phyloP scores from a whole-genome alignment of 208 protist species.

The Leishmania mexicana region DNA sequence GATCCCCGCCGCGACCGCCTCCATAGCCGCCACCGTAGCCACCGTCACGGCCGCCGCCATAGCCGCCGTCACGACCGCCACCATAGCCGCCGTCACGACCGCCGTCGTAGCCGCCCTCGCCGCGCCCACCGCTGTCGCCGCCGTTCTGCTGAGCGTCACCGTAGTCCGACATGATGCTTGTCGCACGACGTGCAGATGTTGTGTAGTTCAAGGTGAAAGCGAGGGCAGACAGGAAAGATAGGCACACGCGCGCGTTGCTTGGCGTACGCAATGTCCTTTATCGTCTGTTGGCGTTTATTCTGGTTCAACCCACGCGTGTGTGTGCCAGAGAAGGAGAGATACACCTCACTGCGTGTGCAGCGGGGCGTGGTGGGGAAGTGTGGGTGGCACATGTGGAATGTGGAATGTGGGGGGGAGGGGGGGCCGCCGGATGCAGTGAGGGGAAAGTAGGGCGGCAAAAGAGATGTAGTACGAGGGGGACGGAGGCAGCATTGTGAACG shows the following conservation, averaged over 20 bases:
- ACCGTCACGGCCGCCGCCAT: constrained; percentile 19
- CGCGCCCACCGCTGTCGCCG: constrained; percentile 3
- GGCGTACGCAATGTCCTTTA: background rate
- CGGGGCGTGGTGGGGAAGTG: background rate
- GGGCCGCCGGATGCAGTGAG: background rate
- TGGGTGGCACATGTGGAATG: too few species aligned
- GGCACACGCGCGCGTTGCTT: background rate
- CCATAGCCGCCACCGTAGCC: constrained; percentile 16
- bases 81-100: constrained; percentile 2
- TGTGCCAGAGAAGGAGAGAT: background rate
- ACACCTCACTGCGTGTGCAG: background rate
- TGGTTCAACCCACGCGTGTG: background rate
- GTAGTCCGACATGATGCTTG: constrained; percentile 28
- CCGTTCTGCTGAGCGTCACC: constrained; percentile 14
- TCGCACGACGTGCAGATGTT: background rate
- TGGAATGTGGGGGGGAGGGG: too few species aligned
- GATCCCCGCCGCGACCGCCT: background rate
- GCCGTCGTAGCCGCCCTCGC: background rate
- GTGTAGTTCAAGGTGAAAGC: background rate
- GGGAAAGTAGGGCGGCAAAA: background rate
- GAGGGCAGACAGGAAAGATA: background rate
- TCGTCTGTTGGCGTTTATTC: background rate
- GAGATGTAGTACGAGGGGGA: background rate
- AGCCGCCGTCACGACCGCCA: constrained; percentile 1
- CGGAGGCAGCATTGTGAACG: too few species aligned